These are phyloP conservation scores for Diaporthe nobilis DNA, from an alignment of 2,329 filamentous ascomycete genomes.

Conservation along the genomic window DNA sequence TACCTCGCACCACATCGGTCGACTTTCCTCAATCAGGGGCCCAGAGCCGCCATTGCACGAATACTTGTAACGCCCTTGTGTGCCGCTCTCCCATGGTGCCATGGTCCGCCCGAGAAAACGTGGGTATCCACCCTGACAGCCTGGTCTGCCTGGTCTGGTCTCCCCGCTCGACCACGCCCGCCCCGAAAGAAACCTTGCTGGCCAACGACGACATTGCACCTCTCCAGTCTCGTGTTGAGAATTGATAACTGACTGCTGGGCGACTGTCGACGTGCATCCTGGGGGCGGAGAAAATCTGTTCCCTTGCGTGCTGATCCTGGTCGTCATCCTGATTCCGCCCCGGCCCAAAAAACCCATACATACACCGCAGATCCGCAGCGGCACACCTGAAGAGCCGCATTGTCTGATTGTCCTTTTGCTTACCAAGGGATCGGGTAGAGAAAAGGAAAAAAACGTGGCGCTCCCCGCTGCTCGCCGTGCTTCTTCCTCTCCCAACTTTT, in stretches of 20 bases:
- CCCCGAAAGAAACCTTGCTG: background rate
- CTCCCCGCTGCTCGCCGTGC: background rate
- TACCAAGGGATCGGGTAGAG: background rate
- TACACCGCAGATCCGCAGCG: conserved; percentile 3
- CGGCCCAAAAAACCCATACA: background rate
- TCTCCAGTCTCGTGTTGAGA: background rate
- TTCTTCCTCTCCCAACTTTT: background rate
- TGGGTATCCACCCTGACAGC: background rate
- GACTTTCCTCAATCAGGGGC: conserved; percentile 24
- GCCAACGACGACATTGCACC: background rate
- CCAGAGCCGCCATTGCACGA: background rate
- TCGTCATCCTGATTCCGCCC: background rate
- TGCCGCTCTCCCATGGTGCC: background rate
- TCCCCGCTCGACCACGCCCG: conserved; percentile 10
- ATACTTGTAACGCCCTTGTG: background rate
- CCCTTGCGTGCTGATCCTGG: background rate
- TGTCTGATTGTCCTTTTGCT: background rate
- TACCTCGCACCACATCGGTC: conserved; percentile 24
- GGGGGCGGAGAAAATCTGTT: background rate
- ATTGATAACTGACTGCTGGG: background rate
- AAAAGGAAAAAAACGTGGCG: conserved; percentile 8
- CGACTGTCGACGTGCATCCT: background rate
- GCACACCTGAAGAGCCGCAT: conserved; percentile 22
- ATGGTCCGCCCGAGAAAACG: background rate
- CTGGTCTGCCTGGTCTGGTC: background rate